A percentile compares a stretch with the other conserved stretches of the same genome.
Evolutionary conservation across 2,329 filamentous ascomycete genomes (phyloP).

Genomic region (Colletotrichum sp.): DNA sequence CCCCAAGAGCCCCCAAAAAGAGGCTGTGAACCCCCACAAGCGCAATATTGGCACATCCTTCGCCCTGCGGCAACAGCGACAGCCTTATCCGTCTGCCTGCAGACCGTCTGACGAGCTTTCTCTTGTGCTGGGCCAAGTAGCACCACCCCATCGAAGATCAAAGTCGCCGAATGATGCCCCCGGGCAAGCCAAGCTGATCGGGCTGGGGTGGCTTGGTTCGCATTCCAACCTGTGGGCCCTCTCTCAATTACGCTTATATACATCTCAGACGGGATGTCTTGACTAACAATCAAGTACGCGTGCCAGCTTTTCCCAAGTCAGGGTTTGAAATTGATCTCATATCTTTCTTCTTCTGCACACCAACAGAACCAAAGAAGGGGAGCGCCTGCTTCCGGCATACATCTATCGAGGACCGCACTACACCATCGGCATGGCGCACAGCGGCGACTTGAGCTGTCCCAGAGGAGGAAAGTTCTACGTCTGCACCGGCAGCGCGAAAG

Average conservation of each 20-base stretch:
- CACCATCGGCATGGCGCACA: background rate
- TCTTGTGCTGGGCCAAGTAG: background rate
- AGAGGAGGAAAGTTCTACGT: constrained; percentile 39
- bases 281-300: background rate
- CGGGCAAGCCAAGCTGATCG: background rate
- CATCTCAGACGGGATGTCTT: background rate
- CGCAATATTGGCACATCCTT: constrained; percentile 5
- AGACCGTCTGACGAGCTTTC: background rate
- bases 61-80: background rate
- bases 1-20: background rate
- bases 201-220: background rate
- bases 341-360: background rate
- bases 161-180: background rate
- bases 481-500: constrained; percentile 32
- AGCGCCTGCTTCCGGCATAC: background rate
- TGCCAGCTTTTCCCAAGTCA: background rate
- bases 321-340: background rate
- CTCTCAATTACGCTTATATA: background rate
- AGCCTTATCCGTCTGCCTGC: constrained; percentile 9
- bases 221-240: background rate
- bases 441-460: constrained; percentile 33
- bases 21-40: constrained; percentile 2
- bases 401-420: background rate
- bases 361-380: background rate
- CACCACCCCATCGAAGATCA: background rate